These are phyloP conservation scores for Collybiopsis luxurians DNA, from an alignment of 768 basidiomycete genomes.

Conservation along the genomic window DNA sequence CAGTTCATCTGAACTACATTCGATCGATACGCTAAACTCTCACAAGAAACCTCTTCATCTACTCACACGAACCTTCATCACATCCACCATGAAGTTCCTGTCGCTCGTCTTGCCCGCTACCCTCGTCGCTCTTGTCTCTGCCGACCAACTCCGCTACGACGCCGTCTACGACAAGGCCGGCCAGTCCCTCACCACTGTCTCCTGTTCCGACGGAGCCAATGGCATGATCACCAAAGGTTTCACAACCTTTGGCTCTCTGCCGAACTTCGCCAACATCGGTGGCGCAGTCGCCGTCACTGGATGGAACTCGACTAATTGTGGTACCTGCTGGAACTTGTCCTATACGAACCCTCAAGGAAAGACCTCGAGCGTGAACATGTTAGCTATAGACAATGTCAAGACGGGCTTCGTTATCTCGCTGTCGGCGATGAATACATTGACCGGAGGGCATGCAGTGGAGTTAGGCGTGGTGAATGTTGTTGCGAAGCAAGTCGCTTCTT, in stretches of 20 bases:
- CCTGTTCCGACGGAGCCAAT: constrained; percentile 39
- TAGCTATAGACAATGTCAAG: constrained; percentile 13
- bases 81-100: constrained; percentile 11
- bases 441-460: constrained; percentile 13
- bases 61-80: no score
- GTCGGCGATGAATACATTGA: constrained; percentile 14
- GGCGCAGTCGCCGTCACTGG: constrained; percentile 31
- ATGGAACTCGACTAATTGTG: constrained; percentile 34
- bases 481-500: constrained; percentile 7
- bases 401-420: constrained; percentile 10
- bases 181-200: constrained; percentile 23
- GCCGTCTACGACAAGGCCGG: constrained; percentile 29
- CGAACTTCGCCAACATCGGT: constrained; percentile 37
- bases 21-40: no score
- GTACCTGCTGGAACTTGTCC: constrained; percentile 13
- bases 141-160: constrained; percentile 70
- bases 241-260: constrained; percentile 33
- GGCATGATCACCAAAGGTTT: constrained; percentile 33
- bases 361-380: not conserved
- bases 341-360: constrained; percentile 7
- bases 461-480: constrained; percentile 12
- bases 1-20: no score
- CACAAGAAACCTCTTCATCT: no score
- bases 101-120: constrained; percentile 23
- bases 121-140: constrained; percentile 36